phyloP scores from a whole-genome alignment of 2,329 filamentous ascomycete species.

The Didymella pinodella region DNA sequence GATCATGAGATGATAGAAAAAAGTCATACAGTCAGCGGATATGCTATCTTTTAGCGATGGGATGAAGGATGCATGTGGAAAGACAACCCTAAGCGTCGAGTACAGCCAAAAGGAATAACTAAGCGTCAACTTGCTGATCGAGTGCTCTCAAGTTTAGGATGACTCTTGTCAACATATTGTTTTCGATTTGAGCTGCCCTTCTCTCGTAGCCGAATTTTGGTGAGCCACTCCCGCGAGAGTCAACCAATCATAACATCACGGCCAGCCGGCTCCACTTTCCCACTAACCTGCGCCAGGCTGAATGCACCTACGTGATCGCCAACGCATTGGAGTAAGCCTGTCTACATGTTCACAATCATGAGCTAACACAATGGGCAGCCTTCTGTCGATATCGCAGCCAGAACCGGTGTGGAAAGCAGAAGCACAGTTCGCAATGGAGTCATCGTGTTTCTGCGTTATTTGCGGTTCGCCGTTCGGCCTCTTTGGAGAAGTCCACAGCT shows the following conservation, averaged over 20 bases:
- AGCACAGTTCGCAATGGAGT: slow-evolving; percentile 33
- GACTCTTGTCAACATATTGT: too few relatives aligned
- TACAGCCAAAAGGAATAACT: too few relatives aligned
- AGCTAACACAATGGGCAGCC: slow-evolving; percentile 23
- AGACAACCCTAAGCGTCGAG: too few relatives aligned
- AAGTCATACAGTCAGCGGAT: neutral
- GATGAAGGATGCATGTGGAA: neutral
- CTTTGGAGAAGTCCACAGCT: slow-evolving; percentile 31
- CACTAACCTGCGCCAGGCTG: neutral
- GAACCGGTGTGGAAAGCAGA: slow-evolving; percentile 27
- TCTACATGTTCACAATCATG: neutral
- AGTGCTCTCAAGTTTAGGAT: too few relatives aligned
- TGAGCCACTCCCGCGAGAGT: neutral
- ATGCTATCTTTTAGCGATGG: neutral
- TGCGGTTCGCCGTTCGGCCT: slow-evolving; percentile 41
- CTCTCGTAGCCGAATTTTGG: neutral
- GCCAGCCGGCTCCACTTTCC: neutral
- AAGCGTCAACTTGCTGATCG: too few relatives aligned
- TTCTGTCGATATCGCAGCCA: slow-evolving; percentile 24
- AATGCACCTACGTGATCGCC: neutral
- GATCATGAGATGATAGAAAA: neutral
- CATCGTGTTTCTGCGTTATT: slow-evolving; percentile 35
- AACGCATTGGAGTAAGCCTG: neutral
- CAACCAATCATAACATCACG: neutral
- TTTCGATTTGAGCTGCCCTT: neutral